A percentile compares a stretch with the other conserved stretches of the same genome.
Conservation (phyloP, 768 basidiomycete species). For the Mycena alexandri region DNA sequence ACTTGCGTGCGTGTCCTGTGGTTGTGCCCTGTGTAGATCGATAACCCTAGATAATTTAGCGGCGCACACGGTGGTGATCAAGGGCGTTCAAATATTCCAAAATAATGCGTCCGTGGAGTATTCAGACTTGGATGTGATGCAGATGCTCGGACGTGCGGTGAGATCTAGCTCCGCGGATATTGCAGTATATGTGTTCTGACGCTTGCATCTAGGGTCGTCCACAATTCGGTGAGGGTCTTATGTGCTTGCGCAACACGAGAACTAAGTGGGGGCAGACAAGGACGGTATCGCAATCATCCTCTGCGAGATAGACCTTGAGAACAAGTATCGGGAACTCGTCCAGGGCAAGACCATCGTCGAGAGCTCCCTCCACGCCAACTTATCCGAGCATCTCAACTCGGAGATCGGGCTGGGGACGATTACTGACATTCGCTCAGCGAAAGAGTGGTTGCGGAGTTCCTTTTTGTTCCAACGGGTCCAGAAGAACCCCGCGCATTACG, state of each 20-base stretch:
- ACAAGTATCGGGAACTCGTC: slow-evolving; percentile 76
- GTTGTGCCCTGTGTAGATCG: not conserved
- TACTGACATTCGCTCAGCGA: slow-evolving; percentile 73
- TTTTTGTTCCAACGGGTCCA: slow-evolving; percentile 91
- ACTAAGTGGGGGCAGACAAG: slow-evolving; percentile 63
- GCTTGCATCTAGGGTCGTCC: slow-evolving; percentile 75
- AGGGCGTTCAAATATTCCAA: slow-evolving; percentile 87
- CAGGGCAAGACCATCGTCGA: slow-evolving; percentile 86
- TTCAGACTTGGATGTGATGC: slow-evolving; percentile 92
- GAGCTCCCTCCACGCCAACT: slow-evolving; percentile 84
- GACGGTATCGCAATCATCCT: slow-evolving; percentile 88
- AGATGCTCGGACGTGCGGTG: slow-evolving; percentile 96
- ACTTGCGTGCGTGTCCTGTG: slow-evolving; percentile 75
- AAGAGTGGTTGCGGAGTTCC: slow-evolving; percentile 85
- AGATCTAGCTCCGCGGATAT: slow-evolving; percentile 38
- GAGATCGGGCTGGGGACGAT: slow-evolving; percentile 93
- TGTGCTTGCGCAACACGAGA: too few species aligned
- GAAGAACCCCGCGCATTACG: slow-evolving; percentile 86
- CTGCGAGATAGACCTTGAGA: slow-evolving; percentile 79
- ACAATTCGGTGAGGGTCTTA: slow-evolving; percentile 77
- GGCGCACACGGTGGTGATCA: slow-evolving; percentile 93
- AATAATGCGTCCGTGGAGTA: slow-evolving; percentile 82
- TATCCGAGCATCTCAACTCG: slow-evolving; percentile 93
- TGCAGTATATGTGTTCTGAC: slow-evolving; percentile 1
- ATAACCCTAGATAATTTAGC: slow-evolving; percentile 58